Evolutionary conservation across 371 early-diverging fungal genomes (phyloP), one percentile per base, ranked within the genome.

Genomic region (Lichtheimia ramosa): DNA sequence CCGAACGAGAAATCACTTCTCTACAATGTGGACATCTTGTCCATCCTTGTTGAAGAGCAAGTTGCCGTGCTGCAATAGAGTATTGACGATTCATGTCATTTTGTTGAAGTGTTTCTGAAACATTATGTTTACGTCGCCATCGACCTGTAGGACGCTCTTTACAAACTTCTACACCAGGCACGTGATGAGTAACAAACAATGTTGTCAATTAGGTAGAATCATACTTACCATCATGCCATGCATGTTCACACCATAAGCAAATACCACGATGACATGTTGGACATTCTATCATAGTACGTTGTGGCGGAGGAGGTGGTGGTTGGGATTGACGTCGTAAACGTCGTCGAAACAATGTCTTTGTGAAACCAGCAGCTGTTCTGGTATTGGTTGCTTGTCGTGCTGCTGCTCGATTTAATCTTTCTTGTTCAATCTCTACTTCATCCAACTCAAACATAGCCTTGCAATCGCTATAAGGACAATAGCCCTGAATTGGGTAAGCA

Each of bases 391-490:
- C 2, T 43, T 43, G n/a, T 21, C 16, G 18, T 21, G n/a, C 46
- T 46, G 34, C 34, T 1, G 34, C 34, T 34, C 34, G 39, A 15
- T 51, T 25, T 24, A 20, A 24, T 13, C 24, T 3, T 8, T 28
- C 6, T 13, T 54, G 34, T 12, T 41, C 13, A 7, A 12, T 28
- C 23, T 15, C 28, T n/a, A 3, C 24, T 3, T n/a, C n/a, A 24
- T 28, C 41, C 23, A 53, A 41, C 20, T 61, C 61, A 14, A 48
- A 49, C 13, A 40, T 16, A 0, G 16, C 49, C 10, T 48, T 7
- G 48, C 58, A 57, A 48, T 49, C 58, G 8, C 18, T n/a, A 49
- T 57, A 49, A 3, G 58, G 58, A 49, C 58, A 57, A 18, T 46
- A 48, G 1, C 48, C 58, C 58, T 57, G 18, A 3, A 10, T n/a